Base-by-base conservation (phyloP, 257 asterid genomes). In the Forsythia suspensa region DNA sequence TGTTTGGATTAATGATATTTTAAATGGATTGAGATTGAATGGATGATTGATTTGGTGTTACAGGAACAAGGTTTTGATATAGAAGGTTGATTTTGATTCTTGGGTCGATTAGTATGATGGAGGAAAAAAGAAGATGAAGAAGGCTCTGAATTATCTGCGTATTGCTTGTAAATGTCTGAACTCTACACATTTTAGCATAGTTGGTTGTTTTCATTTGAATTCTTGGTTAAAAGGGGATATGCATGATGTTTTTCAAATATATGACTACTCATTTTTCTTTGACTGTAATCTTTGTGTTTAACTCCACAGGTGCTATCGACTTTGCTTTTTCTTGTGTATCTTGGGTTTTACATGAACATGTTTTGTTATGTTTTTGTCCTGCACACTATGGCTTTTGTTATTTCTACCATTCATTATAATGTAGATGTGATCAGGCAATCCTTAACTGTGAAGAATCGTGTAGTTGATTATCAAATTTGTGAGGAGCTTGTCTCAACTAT, bases 31-130 rank as follows among this genome's bases (percentile, higher is more conserved):
- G 77, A 75, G 68, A 43, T 76, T 83, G 82, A 81, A 79, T 43
- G 70, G 63, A 20, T 44, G 24, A 38, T 72, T 72, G 40, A 55
- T 59, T 70, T 82, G 57, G 59, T 77, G 83, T 83, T 91, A 80
- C 97, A 93, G 94, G 92, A 91, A 82, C 91, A 93, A 93, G 86
- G 97, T 93, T 88, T 83, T 90, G 92, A 92, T 92, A 85, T 93
- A 90, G 91, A 84, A 81, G 82, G 85, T 67, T 34, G 65, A 73
- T 36, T 76, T 42, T 39, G 73, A 80, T 77, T 75, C 70, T 75
- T 73, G 81, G 82, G 76, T 72, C 16, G 65, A 57, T 81, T 81
- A 80, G 85, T 68, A 68, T 67, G 46, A n/a, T 65, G 83, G 37
- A 80, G 78, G 80, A n/a, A 77, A 76, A 78, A 78, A 15, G 34